Evolutionary conservation across 345 rosid genomes (phyloP).

Genomic region (Salix udensis): DNA sequence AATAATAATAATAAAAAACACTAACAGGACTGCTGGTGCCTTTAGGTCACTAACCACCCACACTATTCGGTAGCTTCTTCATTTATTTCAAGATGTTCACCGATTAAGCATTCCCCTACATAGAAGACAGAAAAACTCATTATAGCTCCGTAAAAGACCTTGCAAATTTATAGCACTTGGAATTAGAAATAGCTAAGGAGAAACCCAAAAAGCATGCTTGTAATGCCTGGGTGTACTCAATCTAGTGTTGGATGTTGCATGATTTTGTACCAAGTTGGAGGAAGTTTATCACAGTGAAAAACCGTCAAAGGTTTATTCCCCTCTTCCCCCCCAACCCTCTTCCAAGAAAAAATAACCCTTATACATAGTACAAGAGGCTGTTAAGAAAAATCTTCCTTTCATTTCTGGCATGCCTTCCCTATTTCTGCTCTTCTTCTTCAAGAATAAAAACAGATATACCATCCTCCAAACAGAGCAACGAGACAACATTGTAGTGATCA

Average conservation of each 20-base stretch:
- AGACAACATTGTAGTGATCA: not conserved
- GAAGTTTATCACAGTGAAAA: not conserved
- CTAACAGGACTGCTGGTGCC: not conserved
- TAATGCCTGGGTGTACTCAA: not conserved
- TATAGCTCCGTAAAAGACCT: not conserved
- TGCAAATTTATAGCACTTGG: not conserved
- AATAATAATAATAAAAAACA: not conserved
- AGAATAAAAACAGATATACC: not conserved
- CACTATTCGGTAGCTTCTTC: conserved; percentile 8
- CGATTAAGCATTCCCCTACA: conserved; percentile 11
- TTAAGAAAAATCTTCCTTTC: not conserved
- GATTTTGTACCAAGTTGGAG: not conserved
- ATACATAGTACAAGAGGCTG: not conserved
- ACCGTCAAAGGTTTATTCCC: not conserved
- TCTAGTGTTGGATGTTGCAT: not conserved
- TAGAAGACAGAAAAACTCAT: not conserved
- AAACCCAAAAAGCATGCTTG: not conserved
- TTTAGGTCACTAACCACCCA: not conserved
- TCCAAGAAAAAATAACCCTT: not conserved
- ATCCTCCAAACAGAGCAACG: not conserved
- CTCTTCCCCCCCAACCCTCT: not conserved
- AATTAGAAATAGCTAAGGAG: not conserved
- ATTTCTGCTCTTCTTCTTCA: not conserved
- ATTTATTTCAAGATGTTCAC: conserved; percentile 1
- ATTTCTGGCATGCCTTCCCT: not conserved